These are phyloP conservation scores for Capronia coronata DNA, from an alignment of 2,329 filamentous ascomycete genomes.

Conservation along the genomic window DNA sequence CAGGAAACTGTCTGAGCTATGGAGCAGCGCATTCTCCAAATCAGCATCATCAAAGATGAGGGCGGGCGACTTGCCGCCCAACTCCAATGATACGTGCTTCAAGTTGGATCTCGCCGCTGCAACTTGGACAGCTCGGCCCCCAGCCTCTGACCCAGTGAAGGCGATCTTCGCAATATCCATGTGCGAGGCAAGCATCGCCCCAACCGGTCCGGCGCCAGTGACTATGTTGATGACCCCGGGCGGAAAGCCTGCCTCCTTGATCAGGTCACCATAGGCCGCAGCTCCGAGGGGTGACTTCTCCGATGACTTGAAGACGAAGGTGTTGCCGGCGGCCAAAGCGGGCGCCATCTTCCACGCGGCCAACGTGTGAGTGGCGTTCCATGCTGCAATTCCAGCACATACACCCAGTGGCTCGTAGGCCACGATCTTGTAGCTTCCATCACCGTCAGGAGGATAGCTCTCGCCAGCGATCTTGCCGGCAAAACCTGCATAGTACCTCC, in stretches of 20 bases:
- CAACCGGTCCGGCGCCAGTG: slow-evolving; percentile 30
- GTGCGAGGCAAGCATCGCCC: slow-evolving; percentile 35
- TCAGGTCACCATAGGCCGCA: slow-evolving; percentile 56
- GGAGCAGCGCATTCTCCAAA: slow-evolving; percentile 62
- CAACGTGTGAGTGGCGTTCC: slow-evolving; percentile 71
- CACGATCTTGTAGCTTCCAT: slow-evolving; percentile 29
- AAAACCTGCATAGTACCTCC: slow-evolving; percentile 69
- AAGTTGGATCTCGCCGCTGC: slow-evolving; percentile 37
- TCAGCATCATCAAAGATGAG: slow-evolving; percentile 62
- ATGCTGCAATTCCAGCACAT: slow-evolving; percentile 69
- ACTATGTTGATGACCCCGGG: slow-evolving; percentile 55
- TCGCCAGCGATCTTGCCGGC: slow-evolving; percentile 74
- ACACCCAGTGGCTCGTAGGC: slow-evolving; percentile 49
- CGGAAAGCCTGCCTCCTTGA: slow-evolving; percentile 69
- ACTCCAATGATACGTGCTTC: slow-evolving; percentile 58
- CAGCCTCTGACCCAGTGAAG: slow-evolving; percentile 37
- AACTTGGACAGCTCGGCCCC: slow-evolving; percentile 37
- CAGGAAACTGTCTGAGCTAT: slow-evolving; percentile 54
- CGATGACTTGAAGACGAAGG: slow-evolving; percentile 51
- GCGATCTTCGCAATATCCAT: slow-evolving; percentile 40
- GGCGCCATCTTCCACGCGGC: slow-evolving; percentile 60
- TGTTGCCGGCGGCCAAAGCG: slow-evolving; percentile 52
- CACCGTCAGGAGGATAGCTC: slow-evolving; percentile 38
- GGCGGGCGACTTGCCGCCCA: slow-evolving; percentile 60
- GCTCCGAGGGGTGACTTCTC: slow-evolving; percentile 54